A percentile compares a stretch with the other conserved stretches of the same genome.
phyloP scores from a whole-genome alignment of 1,284 basidiomycete species.

The Rhodotorula sp. region DNA sequence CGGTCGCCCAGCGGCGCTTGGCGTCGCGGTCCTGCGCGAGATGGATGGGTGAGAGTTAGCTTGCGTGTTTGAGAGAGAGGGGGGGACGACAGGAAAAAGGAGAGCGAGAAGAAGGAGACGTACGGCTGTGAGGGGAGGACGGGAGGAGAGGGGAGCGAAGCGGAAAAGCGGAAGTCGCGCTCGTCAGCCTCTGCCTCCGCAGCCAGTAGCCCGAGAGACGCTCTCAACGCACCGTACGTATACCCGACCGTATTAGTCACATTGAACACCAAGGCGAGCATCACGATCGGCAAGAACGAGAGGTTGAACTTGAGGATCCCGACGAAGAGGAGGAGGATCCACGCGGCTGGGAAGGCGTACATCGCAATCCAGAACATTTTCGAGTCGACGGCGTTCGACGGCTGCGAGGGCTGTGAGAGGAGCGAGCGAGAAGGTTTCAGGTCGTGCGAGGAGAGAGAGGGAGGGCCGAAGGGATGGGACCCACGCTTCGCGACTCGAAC shows the following conservation, averaged over 20 bases:
- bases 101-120: background rate
- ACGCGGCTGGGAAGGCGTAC: slow-evolving; percentile 69
- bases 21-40: slow-evolving; percentile 41
- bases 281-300: slow-evolving; percentile 44
- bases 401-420: slow-evolving; percentile 69
- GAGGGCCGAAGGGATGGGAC: background rate
- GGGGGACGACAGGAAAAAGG: too few species aligned
- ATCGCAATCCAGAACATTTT: slow-evolving; percentile 54
- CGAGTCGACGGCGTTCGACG: slow-evolving; percentile 83
- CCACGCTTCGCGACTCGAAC: slow-evolving; percentile 62
- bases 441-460: background rate
- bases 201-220: background rate
- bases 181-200: background rate
- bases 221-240: slow-evolving; percentile 61
- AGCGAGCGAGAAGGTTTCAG: background rate
- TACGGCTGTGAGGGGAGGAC: background rate
- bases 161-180: too few species aligned
- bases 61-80: background rate
- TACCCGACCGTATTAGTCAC: slow-evolving; percentile 87
- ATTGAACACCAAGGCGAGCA: slow-evolving; percentile 44
- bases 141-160: background rate
- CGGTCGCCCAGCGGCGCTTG: slow-evolving; percentile 44
- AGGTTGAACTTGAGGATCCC: slow-evolving; percentile 72
- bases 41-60: background rate
- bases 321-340: slow-evolving; percentile 79